Evolutionary conservation across 768 basidiomycete species (phyloP).

Genomic region (Candolleomyces efflorescens): DNA sequence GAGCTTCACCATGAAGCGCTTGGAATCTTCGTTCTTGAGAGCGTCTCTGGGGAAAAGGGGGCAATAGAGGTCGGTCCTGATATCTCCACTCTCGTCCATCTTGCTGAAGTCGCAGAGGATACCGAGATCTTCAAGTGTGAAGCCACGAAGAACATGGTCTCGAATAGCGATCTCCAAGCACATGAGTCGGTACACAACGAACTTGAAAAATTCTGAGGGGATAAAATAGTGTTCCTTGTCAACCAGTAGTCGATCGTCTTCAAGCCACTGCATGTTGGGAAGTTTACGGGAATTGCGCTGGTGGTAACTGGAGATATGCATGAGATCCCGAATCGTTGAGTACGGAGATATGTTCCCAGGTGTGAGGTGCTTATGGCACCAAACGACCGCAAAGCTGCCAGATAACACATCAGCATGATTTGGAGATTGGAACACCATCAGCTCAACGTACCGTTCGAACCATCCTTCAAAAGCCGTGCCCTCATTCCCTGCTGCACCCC

Average conservation of each 20-base stretch:
- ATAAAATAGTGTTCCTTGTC: background rate
- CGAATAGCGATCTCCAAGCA: background rate
- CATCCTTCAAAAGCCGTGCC: no score
- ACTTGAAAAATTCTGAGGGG: background rate
- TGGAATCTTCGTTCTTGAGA: background rate
- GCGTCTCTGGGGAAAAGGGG: background rate
- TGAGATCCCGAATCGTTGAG: background rate
- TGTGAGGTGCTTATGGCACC: background rate
- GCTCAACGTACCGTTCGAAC: no score
- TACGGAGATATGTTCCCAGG: background rate
- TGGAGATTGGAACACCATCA: background rate
- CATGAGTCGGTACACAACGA: background rate
- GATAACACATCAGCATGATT: no score
- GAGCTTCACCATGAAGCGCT: background rate
- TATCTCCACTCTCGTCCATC: background rate
- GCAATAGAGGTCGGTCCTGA: background rate
- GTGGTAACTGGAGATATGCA: background rate
- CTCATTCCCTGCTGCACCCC: no score
- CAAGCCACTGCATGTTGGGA: background rate
- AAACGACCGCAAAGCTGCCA: no score
- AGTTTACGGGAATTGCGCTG: background rate
- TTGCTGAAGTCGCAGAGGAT: background rate
- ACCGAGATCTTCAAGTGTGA: background rate
- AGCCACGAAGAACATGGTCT: background rate
- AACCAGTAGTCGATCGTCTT: background rate